Percentiles rank a stretch among this genome's conserved stretches.
Conservation (phyloP, 805 yeast species). For the Candida adriatica region DNA sequence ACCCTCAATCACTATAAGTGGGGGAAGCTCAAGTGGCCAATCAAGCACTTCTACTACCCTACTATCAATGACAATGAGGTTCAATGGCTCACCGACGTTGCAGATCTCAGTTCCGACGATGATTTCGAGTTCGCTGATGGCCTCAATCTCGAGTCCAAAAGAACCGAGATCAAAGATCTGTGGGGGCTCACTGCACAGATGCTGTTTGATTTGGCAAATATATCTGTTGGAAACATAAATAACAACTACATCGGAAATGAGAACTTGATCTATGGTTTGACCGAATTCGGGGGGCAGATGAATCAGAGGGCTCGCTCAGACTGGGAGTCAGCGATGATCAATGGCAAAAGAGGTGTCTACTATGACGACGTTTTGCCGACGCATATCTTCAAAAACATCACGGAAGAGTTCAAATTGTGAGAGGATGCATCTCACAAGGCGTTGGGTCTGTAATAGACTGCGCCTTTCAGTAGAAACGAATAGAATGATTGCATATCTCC, state of each 20-base stretch:
- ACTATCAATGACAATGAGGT: conserved; percentile 47
- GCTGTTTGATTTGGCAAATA: conserved; percentile 59
- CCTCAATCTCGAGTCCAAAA: conserved; percentile 28
- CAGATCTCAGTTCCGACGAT: conserved; percentile 52
- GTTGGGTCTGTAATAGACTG: too few species aligned
- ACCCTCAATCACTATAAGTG: conserved; percentile 39
- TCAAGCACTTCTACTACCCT: conserved; percentile 57
- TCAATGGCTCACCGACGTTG: conserved; percentile 55
- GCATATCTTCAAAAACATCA: conserved; percentile 16
- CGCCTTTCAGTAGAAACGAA: too few species aligned
- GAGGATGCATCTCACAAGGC: too few species aligned
- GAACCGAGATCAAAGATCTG: conserved; percentile 49
- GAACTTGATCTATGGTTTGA: conserved; percentile 51
- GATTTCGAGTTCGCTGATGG: conserved; percentile 26
- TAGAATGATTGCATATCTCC: too few species aligned
- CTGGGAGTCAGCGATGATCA: conserved; percentile 50
- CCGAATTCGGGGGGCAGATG: conserved; percentile 52
- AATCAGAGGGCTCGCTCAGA: conserved; percentile 36
- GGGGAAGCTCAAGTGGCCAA: conserved; percentile 68
- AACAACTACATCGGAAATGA: conserved; percentile 49
- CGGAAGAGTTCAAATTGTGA: conserved; percentile 3
- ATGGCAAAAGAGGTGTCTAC: conserved; percentile 21
- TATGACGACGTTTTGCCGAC: conserved; percentile 30
- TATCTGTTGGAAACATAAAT: conserved; percentile 32
- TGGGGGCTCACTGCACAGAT: conserved; percentile 85